phyloP scores from a whole-genome alignment of 2,329 filamentous ascomycete genomes.

The Parastagonospora nodorum region DNA sequence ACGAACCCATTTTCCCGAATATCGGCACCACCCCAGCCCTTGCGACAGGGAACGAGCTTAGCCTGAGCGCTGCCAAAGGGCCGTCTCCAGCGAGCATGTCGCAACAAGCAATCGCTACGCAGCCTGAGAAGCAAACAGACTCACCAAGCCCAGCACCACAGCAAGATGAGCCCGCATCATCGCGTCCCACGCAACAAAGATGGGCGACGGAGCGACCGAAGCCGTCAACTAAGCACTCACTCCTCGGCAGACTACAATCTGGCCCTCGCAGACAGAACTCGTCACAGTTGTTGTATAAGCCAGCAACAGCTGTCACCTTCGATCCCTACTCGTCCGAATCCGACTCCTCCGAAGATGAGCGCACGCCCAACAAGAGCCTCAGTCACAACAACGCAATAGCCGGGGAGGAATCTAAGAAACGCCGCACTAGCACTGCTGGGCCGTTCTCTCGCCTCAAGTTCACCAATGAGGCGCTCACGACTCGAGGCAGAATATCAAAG shows the following conservation, averaged over 20 bases:
- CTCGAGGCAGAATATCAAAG: constrained; percentile 68
- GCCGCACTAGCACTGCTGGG: constrained; percentile 12
- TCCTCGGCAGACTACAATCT: constrained; percentile 25
- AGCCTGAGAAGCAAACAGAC: not conserved
- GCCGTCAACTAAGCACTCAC: constrained; percentile 23
- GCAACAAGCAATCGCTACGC: not conserved
- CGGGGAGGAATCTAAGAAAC: constrained; percentile 8
- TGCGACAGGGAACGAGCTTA: constrained; percentile 5
- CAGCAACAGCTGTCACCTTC: constrained; percentile 33
- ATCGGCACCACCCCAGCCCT: constrained; percentile 13
- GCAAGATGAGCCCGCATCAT: constrained; percentile 5
- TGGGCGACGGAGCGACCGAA: constrained; percentile 39
- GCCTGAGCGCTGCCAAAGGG: constrained; percentile 12
- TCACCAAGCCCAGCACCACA: not conserved
- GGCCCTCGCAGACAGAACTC: constrained; percentile 13
- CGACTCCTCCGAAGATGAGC: constrained; percentile 35
- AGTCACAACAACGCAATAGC: constrained; percentile 16
- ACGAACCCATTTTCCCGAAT: constrained; percentile 30
- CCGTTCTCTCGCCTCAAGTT: constrained; percentile 63
- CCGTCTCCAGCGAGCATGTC: not conserved
- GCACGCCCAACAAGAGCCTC: constrained; percentile 17
- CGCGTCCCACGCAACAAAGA: constrained; percentile 31
- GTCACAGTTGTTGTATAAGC: constrained; percentile 15
- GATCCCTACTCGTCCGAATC: constrained; percentile 36
- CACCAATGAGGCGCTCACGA: constrained; percentile 67